These are phyloP conservation scores for Leishmania aethiopica DNA, from an alignment of 208 protist species.

Conservation along the genomic window DNA sequence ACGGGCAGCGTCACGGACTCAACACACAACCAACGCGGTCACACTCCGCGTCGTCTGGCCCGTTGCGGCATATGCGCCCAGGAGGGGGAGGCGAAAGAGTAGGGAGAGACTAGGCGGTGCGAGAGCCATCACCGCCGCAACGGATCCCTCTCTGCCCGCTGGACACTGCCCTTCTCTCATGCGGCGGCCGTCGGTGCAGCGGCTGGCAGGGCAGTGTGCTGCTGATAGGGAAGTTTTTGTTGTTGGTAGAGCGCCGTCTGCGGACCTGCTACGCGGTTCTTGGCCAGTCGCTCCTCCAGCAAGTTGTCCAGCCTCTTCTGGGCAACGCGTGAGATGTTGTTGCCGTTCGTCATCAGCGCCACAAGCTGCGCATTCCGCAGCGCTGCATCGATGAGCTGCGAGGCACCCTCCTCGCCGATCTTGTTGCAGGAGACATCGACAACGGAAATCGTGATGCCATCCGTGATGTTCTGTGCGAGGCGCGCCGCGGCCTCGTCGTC, in stretches of 20 bases:
- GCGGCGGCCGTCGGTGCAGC: not conserved
- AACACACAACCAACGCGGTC: not conserved
- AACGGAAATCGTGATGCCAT: slow-evolving; percentile 59
- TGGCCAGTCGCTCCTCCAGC: slow-evolving; percentile 69
- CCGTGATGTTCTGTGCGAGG: slow-evolving; percentile 65
- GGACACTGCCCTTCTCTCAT: not conserved
- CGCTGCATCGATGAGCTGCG: slow-evolving; percentile 73
- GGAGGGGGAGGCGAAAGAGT: not conserved
- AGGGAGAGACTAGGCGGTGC: not conserved
- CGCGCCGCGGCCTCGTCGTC: slow-evolving; percentile 80
- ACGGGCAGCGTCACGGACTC: not conserved
- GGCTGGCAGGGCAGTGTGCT: slow-evolving; percentile 10
- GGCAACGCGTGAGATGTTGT: slow-evolving; percentile 77
- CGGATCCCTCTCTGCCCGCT: not conserved
- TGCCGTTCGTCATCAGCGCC: slow-evolving; percentile 76
- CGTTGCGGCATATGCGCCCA: not conserved
- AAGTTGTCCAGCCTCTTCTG: slow-evolving; percentile 85
- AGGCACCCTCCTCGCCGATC: slow-evolving; percentile 72
- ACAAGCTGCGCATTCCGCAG: slow-evolving; percentile 68
- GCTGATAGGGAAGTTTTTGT: slow-evolving; percentile 34
- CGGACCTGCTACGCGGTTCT: slow-evolving; percentile 53
- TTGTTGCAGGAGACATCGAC: slow-evolving; percentile 79
- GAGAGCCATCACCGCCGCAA: no score
- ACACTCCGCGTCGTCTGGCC: not conserved
- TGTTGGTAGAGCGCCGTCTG: slow-evolving; percentile 29